Evolutionary conservation across 2,329 filamentous ascomycete species (phyloP).

Genomic region (Monosporascus sp.): DNA sequence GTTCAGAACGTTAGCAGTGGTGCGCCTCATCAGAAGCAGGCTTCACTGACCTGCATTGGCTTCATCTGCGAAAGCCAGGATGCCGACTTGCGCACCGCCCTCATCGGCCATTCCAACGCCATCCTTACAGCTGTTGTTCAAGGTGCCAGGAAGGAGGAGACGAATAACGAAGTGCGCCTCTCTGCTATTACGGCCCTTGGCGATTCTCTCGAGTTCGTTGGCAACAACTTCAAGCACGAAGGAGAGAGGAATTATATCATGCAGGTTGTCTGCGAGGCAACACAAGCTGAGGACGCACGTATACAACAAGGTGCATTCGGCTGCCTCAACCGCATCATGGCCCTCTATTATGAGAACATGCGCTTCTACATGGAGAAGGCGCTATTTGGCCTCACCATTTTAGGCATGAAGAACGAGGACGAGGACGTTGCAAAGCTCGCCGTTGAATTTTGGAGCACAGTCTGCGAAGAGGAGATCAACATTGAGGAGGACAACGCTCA

Average conservation of each 20-base stretch:
- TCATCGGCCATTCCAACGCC: slow-evolving; percentile 87
- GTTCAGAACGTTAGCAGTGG: slow-evolving; percentile 92
- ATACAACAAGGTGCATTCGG: slow-evolving; percentile 97
- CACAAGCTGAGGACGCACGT: slow-evolving; percentile 82
- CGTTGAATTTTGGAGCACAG: slow-evolving; percentile 99
- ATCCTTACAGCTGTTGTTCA: slow-evolving; percentile 97
- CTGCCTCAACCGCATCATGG: slow-evolving; percentile 98
- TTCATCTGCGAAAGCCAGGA: slow-evolving; percentile 98
- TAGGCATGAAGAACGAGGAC: slow-evolving; percentile 97
- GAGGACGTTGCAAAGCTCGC: slow-evolving; percentile 98
- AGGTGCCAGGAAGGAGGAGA: slow-evolving; percentile 93
- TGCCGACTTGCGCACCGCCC: slow-evolving; percentile 71
- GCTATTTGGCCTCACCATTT: slow-evolving; percentile 91
- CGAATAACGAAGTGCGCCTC: slow-evolving; percentile 82
- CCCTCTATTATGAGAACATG: slow-evolving; percentile 99
- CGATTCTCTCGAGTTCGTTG: slow-evolving; percentile 95
- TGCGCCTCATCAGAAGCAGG: slow-evolving; percentile 83
- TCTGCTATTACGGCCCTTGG: slow-evolving; percentile 91
- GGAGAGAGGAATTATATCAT: slow-evolving; percentile 99
- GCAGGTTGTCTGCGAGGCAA: slow-evolving; percentile 99
- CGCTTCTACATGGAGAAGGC: slow-evolving; percentile 99
- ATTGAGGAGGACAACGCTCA: slow-evolving; percentile 96
- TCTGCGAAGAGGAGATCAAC: slow-evolving; percentile 95
- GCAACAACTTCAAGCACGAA: slow-evolving; percentile 98
- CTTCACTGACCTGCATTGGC: slow-evolving; percentile 91